These are phyloP conservation scores for Neofusicoccum umdonicola DNA, from an alignment of 2,329 filamentous ascomycete species.

Conservation along the genomic window DNA sequence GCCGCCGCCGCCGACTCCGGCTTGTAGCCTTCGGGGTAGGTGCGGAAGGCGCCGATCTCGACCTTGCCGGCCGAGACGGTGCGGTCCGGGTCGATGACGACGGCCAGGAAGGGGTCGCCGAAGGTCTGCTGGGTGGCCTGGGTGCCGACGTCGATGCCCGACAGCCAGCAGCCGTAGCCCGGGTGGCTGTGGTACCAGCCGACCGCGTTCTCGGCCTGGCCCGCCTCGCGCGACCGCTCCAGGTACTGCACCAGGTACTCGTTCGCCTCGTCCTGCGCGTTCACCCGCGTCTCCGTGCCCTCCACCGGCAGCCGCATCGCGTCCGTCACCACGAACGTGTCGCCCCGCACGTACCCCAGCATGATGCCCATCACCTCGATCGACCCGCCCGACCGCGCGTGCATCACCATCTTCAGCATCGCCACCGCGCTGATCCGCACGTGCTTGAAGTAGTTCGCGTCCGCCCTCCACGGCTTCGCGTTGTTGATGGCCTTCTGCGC, in stretches of 20 bases:
- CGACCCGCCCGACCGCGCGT: constrained; percentile 88
- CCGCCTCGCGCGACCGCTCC: constrained; percentile 68
- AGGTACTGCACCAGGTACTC: constrained; percentile 94
- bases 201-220: constrained; percentile 84
- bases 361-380: constrained; percentile 98
- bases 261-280: constrained; percentile 92
- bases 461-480: constrained; percentile 70
- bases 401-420: constrained; percentile 98
- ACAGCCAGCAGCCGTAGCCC: constrained; percentile 97
- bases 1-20: constrained; percentile 18
- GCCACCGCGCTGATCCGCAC: constrained; percentile 93
- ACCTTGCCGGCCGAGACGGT: constrained; percentile 94
- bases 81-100: constrained; percentile 94
- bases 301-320: constrained; percentile 92
- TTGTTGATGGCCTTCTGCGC: constrained; percentile 66
- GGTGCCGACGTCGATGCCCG: constrained; percentile 90
- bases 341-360: constrained; percentile 86
- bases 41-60: constrained; percentile 95
- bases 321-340: constrained; percentile 89
- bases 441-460: constrained; percentile 86
- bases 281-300: constrained; percentile 96
- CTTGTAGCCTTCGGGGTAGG: constrained; percentile 70
- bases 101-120: constrained; percentile 87
- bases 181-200: constrained; percentile 99
- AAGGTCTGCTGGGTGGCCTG: constrained; percentile 82